Percentiles rank a stretch among this genome's conserved stretches.
Conservation (phyloP, 1,139 yeast species). For the Waltiozyma sp. region DNA sequence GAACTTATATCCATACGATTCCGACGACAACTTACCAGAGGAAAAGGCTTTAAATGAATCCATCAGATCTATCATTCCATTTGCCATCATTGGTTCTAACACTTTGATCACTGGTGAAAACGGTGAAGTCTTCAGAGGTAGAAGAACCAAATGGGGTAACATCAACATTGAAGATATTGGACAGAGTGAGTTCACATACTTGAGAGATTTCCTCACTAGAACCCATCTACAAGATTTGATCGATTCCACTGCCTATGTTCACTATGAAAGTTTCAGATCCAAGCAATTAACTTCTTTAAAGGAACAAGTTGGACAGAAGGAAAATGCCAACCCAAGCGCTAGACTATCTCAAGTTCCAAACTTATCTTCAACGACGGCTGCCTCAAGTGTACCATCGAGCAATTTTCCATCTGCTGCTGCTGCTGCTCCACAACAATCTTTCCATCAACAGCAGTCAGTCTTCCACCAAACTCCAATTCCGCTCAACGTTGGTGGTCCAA, state of each 20-base stretch:
- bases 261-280: conserved; percentile 87
- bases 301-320: conserved; percentile 28
- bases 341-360: too few relatives aligned
- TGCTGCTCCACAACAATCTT: background rate
- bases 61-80: conserved; percentile 75
- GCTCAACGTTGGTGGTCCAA: background rate
- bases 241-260: conserved; percentile 81
- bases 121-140: conserved; percentile 81
- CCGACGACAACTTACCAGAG: conserved; percentile 63
- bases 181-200: conserved; percentile 90
- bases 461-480: background rate
- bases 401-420: background rate
- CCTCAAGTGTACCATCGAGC: background rate
- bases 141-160: conserved; percentile 90
- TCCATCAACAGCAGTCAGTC: background rate
- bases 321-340: background rate
- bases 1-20: conserved; percentile 80
- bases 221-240: conserved; percentile 94
- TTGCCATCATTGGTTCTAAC: conserved; percentile 94
- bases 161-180: conserved; percentile 85
- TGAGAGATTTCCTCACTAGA: conserved; percentile 88
- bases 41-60: conserved; percentile 71
- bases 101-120: conserved; percentile 49
- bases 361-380: background rate
- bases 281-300: conserved; percentile 90